A percentile compares a stretch with the other conserved stretches of the same genome.
Evolutionary conservation across 257 asterid species (phyloP).

Genomic region (Nicotiana sylvestris): DNA sequence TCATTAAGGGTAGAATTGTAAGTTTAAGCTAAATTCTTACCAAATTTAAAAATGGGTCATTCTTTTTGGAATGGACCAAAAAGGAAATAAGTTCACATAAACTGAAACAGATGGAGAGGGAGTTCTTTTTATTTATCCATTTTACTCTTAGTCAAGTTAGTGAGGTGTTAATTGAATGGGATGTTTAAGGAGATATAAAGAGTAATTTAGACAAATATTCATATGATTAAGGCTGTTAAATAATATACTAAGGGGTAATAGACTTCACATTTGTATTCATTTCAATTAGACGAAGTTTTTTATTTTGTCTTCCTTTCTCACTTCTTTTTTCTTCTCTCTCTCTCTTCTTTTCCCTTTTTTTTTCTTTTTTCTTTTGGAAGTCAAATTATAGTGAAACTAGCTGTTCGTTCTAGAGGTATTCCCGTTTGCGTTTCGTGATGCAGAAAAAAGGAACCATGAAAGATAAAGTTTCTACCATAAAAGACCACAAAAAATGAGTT

Average conservation of each 20-base stretch:
- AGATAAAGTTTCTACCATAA: background rate
- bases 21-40: too few relatives aligned
- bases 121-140: too few relatives aligned
- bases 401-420: background rate
- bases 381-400: background rate
- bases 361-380: background rate
- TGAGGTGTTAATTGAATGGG: background rate
- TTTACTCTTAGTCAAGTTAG: background rate
- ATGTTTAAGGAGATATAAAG: background rate
- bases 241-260: background rate
- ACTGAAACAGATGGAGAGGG: too few relatives aligned
- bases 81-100: too few relatives aligned
- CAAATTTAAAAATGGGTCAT: too few relatives aligned
- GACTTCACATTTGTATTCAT: background rate
- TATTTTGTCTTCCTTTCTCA: background rate
- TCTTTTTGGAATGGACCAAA: too few relatives aligned
- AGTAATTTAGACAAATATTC: background rate
- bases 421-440: background rate
- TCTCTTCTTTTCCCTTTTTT: background rate
- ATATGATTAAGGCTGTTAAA: background rate
- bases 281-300: background rate
- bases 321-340: too few relatives aligned
- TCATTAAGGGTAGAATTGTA: too few relatives aligned
- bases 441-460: background rate
- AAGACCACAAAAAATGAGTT: background rate